These are phyloP conservation scores for Endogone sp. DNA, from an alignment of 192 early-diverging fungal genomes.

Conservation along the genomic window DNA sequence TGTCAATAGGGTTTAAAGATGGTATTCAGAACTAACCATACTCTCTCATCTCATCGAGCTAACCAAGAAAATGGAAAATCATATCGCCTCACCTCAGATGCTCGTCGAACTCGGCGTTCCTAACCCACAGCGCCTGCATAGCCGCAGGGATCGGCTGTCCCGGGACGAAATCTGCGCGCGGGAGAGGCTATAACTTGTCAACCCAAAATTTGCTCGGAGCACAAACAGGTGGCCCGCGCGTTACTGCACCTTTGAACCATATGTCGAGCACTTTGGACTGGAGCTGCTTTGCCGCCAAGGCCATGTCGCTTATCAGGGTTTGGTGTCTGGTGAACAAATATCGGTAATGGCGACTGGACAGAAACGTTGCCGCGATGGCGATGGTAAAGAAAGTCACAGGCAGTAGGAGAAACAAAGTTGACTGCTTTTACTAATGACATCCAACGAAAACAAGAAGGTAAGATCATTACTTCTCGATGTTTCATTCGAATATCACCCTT, in stretches of 20 bases:
- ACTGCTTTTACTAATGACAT: no score
- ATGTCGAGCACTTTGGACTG: constrained; percentile 7
- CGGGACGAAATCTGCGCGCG: constrained; percentile 6
- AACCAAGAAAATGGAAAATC: no score
- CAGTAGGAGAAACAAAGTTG: no score
- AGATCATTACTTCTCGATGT: no score
- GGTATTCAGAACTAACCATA: no score
- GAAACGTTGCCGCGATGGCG: not conserved
- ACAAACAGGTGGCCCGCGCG: not conserved
- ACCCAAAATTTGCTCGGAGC: not conserved
- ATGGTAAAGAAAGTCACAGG: no score
- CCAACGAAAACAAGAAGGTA: no score
- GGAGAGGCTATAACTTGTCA: no score
- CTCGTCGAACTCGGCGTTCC: constrained; percentile 9
- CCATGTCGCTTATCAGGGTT: not conserved
- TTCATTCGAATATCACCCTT: no score
- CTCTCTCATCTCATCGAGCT: not conserved
- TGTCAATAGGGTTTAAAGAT: not conserved
- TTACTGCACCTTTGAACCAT: constrained; percentile 9
- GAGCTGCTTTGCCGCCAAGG: not conserved
- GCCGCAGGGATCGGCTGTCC: constrained; percentile 5
- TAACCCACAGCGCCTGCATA: constrained; percentile 1
- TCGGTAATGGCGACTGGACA: not conserved
- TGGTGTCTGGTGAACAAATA: not conserved
- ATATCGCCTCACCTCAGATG: constrained; percentile 1